A percentile compares a stretch with the other conserved stretches of the same genome.
Conservation (phyloP, 225 moss, liverwort and hornwort genomes). For the Marchantia polymorpha region DNA sequence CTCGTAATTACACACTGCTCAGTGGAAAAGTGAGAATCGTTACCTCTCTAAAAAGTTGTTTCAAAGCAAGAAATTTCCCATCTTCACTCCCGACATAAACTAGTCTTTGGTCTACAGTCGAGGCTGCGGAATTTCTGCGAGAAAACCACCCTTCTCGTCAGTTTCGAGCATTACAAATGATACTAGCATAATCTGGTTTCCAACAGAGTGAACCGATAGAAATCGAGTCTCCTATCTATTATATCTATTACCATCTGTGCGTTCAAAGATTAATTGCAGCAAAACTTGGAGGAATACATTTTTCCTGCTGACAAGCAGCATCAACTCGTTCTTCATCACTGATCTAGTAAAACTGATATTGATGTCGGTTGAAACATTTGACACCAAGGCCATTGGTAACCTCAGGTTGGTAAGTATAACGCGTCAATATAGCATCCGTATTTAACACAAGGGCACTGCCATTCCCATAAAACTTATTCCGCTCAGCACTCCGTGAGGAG, state of each 20-base stretch:
- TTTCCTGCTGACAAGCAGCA: no score
- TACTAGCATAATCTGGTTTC: background rate
- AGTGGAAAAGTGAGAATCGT: background rate
- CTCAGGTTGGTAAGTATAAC: constrained; percentile 44
- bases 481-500: background rate
- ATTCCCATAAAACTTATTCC: background rate
- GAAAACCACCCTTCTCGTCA: background rate
- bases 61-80: constrained; percentile 77
- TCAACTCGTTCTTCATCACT: no score
- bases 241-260: no score
- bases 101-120: constrained; percentile 67
- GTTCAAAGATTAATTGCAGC: no score
- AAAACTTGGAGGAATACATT: no score
- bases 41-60: constrained; percentile 78
- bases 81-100: constrained; percentile 88
- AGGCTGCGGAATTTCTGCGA: constrained; percentile 73
- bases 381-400: constrained; percentile 29
- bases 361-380: constrained; percentile 36
- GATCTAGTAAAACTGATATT: no score
- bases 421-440: constrained; percentile 34
- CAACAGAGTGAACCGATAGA: no score
- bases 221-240: no score
- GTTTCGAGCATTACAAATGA: background rate
- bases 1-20: background rate
- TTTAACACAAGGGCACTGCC: constrained; percentile 30